Evolutionary conservation across 805 yeast genomes (phyloP).

Genomic region (Saccharomycopsis fibuligera): DNA sequence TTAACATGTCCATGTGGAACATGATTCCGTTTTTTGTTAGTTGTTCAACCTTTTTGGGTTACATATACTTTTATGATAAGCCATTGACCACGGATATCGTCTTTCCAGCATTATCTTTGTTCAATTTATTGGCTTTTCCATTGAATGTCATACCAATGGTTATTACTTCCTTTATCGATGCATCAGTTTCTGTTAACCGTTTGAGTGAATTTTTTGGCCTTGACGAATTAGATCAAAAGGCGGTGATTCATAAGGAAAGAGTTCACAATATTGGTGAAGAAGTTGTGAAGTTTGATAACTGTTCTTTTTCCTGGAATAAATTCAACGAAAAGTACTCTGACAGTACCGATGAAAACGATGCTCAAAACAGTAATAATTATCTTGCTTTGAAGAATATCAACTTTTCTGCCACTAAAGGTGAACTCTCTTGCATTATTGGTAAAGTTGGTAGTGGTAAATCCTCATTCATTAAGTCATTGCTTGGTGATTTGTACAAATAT

Average conservation of each 20-base stretch:
- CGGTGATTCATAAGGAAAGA: conserved; percentile 46
- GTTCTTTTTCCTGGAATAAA: conserved; percentile 75
- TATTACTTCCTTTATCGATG: conserved; percentile 78
- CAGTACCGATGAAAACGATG: neutral
- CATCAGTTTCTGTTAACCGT: conserved; percentile 77
- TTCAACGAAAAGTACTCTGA: conserved; percentile 53
- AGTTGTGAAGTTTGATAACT: conserved; percentile 54
- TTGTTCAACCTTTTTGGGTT: conserved; percentile 81
- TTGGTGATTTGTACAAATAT: conserved; percentile 77
- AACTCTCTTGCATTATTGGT: conserved; percentile 80
- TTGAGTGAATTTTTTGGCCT: conserved; percentile 64
- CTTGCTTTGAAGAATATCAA: conserved; percentile 58
- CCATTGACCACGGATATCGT: conserved; percentile 88
- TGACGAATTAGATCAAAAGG: conserved; percentile 78
- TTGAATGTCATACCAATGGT: conserved; percentile 89
- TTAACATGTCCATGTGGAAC: conserved; percentile 70
- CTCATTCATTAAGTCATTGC: conserved; percentile 66
- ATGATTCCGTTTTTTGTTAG: conserved; percentile 87
- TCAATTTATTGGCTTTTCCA: conserved; percentile 80
- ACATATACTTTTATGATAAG: conserved; percentile 49
- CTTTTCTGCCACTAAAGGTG: conserved; percentile 63
- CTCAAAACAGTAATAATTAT: conserved; percentile 2
- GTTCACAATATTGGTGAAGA: conserved; percentile 57
- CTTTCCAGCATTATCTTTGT: conserved; percentile 82
- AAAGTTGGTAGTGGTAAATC: conserved; percentile 89